These are phyloP conservation scores for Ganoderma boninense DNA, from an alignment of 1,284 basidiomycete genomes.

Conservation along the genomic window DNA sequence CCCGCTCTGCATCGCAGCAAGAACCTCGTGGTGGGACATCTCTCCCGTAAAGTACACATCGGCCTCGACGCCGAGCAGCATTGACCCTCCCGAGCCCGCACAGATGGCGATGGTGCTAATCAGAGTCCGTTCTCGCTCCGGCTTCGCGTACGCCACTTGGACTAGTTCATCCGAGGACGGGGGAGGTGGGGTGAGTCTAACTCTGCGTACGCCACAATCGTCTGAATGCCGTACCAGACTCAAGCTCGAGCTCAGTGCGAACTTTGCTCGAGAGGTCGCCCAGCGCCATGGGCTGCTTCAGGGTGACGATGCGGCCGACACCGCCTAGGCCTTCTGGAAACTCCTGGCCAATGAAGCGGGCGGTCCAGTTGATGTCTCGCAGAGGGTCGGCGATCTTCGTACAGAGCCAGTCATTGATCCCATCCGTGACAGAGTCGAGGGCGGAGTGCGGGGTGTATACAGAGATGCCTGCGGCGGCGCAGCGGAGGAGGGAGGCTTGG, in stretches of 20 bases:
- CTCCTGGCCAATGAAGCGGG: slow-evolving; percentile 33
- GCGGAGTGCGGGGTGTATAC: slow-evolving; percentile 91
- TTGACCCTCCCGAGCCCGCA: slow-evolving; percentile 83
- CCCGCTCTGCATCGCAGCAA: slow-evolving; percentile 78
- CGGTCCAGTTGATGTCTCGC: slow-evolving; percentile 27
- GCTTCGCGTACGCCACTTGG: slow-evolving; percentile 71
- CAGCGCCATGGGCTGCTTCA: slow-evolving; percentile 65
- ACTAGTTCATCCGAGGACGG: slow-evolving; percentile 54
- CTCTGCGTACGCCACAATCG: not conserved
- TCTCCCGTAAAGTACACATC: slow-evolving; percentile 93
- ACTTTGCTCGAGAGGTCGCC: slow-evolving; percentile 68
- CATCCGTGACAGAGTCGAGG: slow-evolving; percentile 83
- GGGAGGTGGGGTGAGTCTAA: not conserved
- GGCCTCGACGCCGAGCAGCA: slow-evolving; percentile 74
- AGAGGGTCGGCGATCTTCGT: slow-evolving; percentile 32
- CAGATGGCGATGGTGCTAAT: slow-evolving; percentile 76
- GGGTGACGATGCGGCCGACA: slow-evolving; percentile 71
- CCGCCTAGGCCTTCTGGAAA: slow-evolving; percentile 53
- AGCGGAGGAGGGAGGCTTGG: slow-evolving; percentile 82
- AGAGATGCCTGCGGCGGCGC: slow-evolving; percentile 84
- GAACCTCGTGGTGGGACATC: slow-evolving; percentile 89
- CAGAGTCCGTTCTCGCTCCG: slow-evolving; percentile 42
- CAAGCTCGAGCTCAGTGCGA: slow-evolving; percentile 73
- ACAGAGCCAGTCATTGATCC: slow-evolving; percentile 86
- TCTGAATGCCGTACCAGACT: slow-evolving; percentile 50